These are phyloP conservation scores for Trichothecium sympodiale DNA, from an alignment of 2,329 filamentous ascomycete species.

Conservation along the genomic window DNA sequence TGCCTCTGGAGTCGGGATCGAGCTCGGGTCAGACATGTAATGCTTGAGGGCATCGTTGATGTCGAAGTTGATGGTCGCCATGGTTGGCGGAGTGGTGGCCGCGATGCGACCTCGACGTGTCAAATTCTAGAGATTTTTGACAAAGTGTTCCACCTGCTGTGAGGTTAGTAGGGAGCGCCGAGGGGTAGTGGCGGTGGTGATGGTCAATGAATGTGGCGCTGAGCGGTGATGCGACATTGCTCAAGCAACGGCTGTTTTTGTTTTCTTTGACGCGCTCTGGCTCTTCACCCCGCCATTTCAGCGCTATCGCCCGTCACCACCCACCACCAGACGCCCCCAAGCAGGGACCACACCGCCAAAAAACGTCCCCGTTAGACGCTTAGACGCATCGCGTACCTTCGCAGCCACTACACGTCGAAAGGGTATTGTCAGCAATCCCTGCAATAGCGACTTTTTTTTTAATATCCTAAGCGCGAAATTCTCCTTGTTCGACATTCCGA, in stretches of 20 bases:
- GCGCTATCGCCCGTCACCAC: no score
- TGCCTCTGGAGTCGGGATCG: slow-evolving; percentile 77
- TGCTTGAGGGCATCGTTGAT: slow-evolving; percentile 94
- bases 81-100: slow-evolving; percentile 25
- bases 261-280: slow-evolving; percentile 11
- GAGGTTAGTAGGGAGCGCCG: slow-evolving; percentile 1
- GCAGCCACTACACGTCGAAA: no score
- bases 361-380: no score
- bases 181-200: slow-evolving; percentile 3
- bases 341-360: neutral
- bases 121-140: neutral
- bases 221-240: slow-evolving; percentile 5
- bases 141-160: neutral
- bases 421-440: slow-evolving; percentile 10
- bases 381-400: neutral
- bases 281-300: slow-evolving; percentile 4
- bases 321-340: neutral
- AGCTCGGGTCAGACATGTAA: slow-evolving; percentile 86
- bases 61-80: slow-evolving; percentile 78
- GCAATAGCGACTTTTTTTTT: no score
- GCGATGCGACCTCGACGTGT: neutral
- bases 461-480: no score
- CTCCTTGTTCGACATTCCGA: no score
- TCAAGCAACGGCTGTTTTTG: slow-evolving; percentile 17
- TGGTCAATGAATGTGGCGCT: slow-evolving; percentile 3